Conservation (phyloP, 768 basidiomycete species). For the Pilatotrama ljubarskyi region DNA sequence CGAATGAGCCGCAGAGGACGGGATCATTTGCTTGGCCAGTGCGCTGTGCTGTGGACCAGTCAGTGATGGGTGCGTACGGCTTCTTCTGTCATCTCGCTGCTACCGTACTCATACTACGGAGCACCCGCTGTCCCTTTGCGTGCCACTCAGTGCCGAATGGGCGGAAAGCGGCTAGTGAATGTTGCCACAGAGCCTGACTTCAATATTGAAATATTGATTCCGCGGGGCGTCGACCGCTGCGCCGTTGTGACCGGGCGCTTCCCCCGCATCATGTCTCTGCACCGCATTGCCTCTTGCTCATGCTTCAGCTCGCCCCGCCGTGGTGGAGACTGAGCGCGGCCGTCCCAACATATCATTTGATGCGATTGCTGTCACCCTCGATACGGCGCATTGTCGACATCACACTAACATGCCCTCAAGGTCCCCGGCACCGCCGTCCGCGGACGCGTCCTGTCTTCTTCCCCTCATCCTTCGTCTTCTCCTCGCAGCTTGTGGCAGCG, state of each 20-base stretch:
- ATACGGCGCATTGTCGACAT: not conserved
- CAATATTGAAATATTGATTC: no score
- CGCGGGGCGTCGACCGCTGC: no score
- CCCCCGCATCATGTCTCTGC: not conserved
- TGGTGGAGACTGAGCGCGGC: conserved; percentile 5
- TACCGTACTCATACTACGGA: no score
- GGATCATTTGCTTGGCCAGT: no score
- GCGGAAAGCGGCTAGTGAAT: no score
- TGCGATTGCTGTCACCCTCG: conserved; percentile 9
- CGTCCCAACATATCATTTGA: conserved; percentile 14
- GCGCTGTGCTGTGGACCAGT: no score
- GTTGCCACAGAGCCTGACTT: no score
- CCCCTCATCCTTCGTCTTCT: conserved; percentile 3
- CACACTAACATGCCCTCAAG: not conserved
- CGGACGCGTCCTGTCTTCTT: conserved; percentile 1
- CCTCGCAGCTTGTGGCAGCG: conserved; percentile 15
- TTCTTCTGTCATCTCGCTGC: no score
- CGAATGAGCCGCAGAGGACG: no score
- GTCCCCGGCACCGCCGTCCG: not conserved
- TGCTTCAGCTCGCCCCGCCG: conserved; percentile 1
- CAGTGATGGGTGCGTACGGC: no score
- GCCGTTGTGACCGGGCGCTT: not conserved
- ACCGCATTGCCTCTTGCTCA: not conserved
- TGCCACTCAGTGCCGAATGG: no score
- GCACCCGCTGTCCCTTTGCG: no score